Evolutionary conservation across 352 stramenopile genomes (phyloP).

Genomic region (Globisporangium irregulare): DNA sequence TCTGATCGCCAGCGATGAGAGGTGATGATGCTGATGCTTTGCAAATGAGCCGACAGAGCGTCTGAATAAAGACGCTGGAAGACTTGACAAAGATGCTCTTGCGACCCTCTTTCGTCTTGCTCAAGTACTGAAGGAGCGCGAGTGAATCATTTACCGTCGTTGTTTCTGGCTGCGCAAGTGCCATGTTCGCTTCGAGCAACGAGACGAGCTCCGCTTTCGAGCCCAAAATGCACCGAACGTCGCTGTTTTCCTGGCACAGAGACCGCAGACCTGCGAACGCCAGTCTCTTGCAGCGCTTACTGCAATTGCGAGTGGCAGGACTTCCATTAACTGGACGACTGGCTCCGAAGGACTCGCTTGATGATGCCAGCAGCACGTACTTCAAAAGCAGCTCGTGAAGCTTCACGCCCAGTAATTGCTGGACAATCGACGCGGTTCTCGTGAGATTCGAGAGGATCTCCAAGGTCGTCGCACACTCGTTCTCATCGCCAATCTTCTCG

Average conservation of each 20-base stretch:
- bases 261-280: constrained; percentile 34
- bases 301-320: neutral
- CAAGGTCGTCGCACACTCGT: constrained; percentile 28
- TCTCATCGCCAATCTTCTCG: constrained; percentile 5
- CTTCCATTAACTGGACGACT: constrained; percentile 5
- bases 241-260: constrained; percentile 34
- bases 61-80: constrained; percentile 21
- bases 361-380: constrained; percentile 22
- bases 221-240: constrained; percentile 27
- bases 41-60: constrained; percentile 21
- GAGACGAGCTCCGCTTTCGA: constrained; percentile 18
- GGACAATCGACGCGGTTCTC: constrained; percentile 18
- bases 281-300: constrained; percentile 12
- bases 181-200: constrained; percentile 6
- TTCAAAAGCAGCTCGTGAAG: constrained; percentile 47
- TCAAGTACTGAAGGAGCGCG: constrained; percentile 27
- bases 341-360: neutral
- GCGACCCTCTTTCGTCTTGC: constrained; percentile 23
- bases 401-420: constrained; percentile 34
- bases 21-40: neutral
- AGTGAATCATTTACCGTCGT: neutral
- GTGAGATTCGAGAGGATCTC: constrained; percentile 53
- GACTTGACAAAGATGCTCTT: constrained; percentile 22
- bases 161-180: neutral
- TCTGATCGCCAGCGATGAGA: neutral